Evolutionary conservation across 2,329 filamentous ascomycete genomes (phyloP), one percentile per base, ranked within the genome.

Genomic region (Colletotrichum costaricense): DNA sequence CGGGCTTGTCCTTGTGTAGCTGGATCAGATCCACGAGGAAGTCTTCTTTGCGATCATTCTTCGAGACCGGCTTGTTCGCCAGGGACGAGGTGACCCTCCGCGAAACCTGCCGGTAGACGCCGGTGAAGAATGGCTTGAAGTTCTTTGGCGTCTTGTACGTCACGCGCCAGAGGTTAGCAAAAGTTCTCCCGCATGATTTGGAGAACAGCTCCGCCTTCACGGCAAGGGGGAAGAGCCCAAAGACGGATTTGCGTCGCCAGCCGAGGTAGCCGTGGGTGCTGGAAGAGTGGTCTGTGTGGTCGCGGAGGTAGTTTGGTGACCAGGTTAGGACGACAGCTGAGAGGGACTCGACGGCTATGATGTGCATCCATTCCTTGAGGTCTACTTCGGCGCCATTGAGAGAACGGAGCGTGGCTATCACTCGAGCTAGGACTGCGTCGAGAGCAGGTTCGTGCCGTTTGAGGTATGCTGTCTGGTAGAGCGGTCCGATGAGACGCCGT

Each of bases 301-400:
- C 79, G 9, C 80, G 80, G 11, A 89, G 78, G 75, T 88, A 84
- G 0, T 85, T 84, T 0, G 88, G 88, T 0, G 87, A 88, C 88
- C 88, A 89, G 0, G 86, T 86, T 1, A 89, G 78, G 0, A 89
- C 87, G 2, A 84, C 78, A 1, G 86, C 86, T 0, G 86, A 84
- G 2, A 89, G 83, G 26, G 85, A 88, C 74, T 89, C 88, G 35
- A 89, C 86, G 1, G 83, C 84, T 22, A 88, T 80, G 69, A 89
- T 88, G 78, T 89, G 88, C 87, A 89, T 89, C 88, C 88, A 89
- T 67, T 88, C 85, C 63, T 86, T 86, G 22, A 89, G 76, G 69
- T 89, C 86, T 4, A 89, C 76, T 33, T 84, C 81, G 1, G 78
- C 76, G 0, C 85, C 86, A 0, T 81, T 58, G 1, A 88, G 76